These are phyloP conservation scores for Adansonia grandidieri DNA, from an alignment of 441 rosid genomes.

Conservation along the genomic window DNA sequence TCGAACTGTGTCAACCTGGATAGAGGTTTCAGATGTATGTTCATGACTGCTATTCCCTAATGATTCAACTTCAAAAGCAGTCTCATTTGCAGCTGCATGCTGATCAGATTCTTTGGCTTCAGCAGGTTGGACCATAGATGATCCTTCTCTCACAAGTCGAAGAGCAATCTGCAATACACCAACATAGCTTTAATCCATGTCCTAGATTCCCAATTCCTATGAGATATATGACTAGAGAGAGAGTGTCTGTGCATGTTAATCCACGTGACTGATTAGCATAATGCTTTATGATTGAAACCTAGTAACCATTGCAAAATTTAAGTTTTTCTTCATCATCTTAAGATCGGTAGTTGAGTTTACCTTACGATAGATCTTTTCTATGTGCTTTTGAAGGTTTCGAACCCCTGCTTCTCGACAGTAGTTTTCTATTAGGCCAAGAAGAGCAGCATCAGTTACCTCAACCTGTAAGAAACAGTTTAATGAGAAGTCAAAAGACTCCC, in stretches of 20 bases:
- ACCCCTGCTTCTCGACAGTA: conserved; percentile 99
- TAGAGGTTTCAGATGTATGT: conserved; percentile 28
- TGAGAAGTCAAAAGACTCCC: background rate
- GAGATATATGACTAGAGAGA: conserved; percentile 9
- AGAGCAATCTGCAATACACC: conserved; percentile 73
- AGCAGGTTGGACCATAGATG: conserved; percentile 34
- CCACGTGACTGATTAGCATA: background rate
- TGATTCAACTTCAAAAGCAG: conserved; percentile 38
- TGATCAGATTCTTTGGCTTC: conserved; percentile 37
- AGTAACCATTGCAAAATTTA: background rate
- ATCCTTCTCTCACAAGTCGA: conserved; percentile 81
- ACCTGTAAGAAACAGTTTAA: conserved; percentile 55
- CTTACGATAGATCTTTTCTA: conserved; percentile 98
- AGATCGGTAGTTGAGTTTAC: conserved; percentile 42
- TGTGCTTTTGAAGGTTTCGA: conserved; percentile 98
- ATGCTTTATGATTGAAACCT: background rate
- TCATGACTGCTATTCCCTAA: conserved; percentile 37
- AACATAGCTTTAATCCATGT: conserved; percentile 20
- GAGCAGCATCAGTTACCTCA: conserved; percentile 89
- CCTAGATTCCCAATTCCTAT: background rate
- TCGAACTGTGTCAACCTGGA: conserved; percentile 31
- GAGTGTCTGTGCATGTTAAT: background rate
- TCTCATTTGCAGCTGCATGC: conserved; percentile 35
- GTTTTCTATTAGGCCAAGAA: conserved; percentile 88
- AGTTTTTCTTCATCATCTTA: background rate